These are phyloP conservation scores for Penicillium sp. DNA, from an alignment of 2,329 filamentous ascomycete species.

Conservation along the genomic window DNA sequence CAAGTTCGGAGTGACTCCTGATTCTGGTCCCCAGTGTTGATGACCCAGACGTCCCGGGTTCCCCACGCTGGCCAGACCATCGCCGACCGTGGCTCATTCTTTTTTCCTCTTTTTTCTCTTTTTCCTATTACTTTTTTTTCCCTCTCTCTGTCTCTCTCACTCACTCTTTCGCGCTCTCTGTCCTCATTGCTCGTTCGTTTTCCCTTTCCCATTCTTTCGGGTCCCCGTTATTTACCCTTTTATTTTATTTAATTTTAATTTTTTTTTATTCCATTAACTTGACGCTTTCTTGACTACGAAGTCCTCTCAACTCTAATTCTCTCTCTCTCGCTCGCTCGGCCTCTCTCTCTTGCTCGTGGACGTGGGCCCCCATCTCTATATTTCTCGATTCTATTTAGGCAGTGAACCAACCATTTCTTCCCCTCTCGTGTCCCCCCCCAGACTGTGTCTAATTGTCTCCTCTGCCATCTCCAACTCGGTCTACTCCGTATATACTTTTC, in stretches of 20 bases:
- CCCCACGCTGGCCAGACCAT: constrained; percentile 15
- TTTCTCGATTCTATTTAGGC: too few species aligned
- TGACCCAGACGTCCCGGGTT: not conserved
- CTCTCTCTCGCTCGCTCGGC: not conserved
- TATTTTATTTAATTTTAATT: not conserved
- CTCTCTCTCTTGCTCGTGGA: not conserved
- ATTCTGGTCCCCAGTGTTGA: not conserved
- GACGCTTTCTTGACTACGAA: too few species aligned
- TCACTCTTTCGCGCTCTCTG: not conserved
- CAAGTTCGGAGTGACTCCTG: too few species aligned
- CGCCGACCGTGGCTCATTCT: constrained; percentile 11
- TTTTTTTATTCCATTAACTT: not conserved
- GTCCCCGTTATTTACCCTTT: constrained; percentile 2
- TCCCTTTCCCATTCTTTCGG: constrained; percentile 1
- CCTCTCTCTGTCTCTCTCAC: not conserved
- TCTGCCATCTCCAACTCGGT: not conserved
- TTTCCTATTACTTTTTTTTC: not conserved
- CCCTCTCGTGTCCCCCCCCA: not conserved
- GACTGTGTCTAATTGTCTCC: not conserved
- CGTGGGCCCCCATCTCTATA: not conserved
- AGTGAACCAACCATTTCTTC: too few species aligned
- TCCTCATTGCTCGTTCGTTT: not conserved
- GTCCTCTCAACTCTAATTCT: not conserved
- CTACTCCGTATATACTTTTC: not conserved
- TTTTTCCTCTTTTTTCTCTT: not conserved